Conservation (phyloP, 192 early-diverging fungal species). For the Umbelopsis sp. region DNA sequence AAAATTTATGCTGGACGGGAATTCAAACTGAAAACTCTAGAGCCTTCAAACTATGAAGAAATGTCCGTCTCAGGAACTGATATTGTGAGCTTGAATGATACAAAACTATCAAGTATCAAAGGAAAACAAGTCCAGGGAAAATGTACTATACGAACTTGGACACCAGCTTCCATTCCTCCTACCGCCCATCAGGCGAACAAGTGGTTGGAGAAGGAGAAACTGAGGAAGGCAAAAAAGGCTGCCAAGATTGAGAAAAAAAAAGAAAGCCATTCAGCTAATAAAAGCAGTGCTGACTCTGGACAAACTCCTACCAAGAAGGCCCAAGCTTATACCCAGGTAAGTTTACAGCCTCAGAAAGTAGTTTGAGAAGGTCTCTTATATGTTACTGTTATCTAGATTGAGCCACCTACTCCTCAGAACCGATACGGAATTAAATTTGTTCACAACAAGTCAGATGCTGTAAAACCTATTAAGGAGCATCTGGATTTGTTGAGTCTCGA, state of each 20-base stretch:
- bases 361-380: conserved; percentile 3
- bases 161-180: conserved; percentile 46
- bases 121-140: neutral
- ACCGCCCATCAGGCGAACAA: conserved; percentile 20
- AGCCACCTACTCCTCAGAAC: conserved; percentile 66
- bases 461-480: conserved; percentile 46
- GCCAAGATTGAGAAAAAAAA: conserved; percentile 26
- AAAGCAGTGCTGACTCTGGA: neutral
- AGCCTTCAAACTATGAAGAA: conserved; percentile 2
- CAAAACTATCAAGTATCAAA: neutral
- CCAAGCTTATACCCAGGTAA: conserved; percentile 3
- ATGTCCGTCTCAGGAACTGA: neutral
- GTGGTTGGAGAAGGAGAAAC: conserved; percentile 51
- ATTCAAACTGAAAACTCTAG: conserved; percentile 47
- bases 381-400: conserved; percentile 46
- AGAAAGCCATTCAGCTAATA: neutral
- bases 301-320: neutral
- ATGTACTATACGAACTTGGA: conserved; percentile 37
- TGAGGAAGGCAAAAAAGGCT: conserved; percentile 33
- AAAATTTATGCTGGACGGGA: conserved; percentile 64
- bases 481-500: conserved; percentile 66
- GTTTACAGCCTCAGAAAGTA: neutral
- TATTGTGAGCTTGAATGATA: neutral
- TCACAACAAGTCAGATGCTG: conserved; percentile 48
- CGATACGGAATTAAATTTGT: conserved; percentile 69